Percentiles rank a stretch among this genome's conserved stretches.
phyloP scores from a whole-genome alignment of 805 yeast genomes.

The Starmera quercuum region DNA sequence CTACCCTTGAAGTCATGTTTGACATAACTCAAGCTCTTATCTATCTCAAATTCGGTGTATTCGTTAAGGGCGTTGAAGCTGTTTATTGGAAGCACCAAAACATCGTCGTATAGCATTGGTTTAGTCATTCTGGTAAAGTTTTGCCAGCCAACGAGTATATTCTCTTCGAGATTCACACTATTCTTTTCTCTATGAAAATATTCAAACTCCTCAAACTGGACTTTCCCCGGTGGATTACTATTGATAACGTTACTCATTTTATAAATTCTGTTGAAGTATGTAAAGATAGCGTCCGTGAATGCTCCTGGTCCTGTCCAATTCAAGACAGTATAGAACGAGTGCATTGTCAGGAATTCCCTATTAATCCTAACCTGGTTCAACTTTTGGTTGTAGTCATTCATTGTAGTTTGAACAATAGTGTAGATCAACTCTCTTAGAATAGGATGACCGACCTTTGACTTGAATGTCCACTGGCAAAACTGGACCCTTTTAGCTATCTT shows the following conservation, averaged over 20 bases:
- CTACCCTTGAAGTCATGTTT: slow-evolving; percentile 50
- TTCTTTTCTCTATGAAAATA: slow-evolving; percentile 7
- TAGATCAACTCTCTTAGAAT: slow-evolving; percentile 46
- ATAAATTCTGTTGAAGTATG: slow-evolving; percentile 27
- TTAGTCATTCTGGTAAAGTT: slow-evolving; percentile 43
- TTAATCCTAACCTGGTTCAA: slow-evolving; percentile 16
- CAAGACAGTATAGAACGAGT: slow-evolving; percentile 18
- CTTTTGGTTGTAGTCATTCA: slow-evolving; percentile 28
- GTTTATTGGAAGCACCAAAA: slow-evolving; percentile 59
- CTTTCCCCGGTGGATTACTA: neutral
- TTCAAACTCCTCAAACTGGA: slow-evolving; percentile 23
- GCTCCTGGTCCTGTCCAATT: slow-evolving; percentile 44
- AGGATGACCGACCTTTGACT: slow-evolving; percentile 53
- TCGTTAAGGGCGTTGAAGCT: slow-evolving; percentile 53
- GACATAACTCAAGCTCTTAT: slow-evolving; percentile 42
- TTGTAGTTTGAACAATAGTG: slow-evolving; percentile 40
- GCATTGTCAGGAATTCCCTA: slow-evolving; percentile 26
- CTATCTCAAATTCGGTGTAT: slow-evolving; percentile 45
- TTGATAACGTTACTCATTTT: neutral
- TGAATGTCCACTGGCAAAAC: slow-evolving; percentile 51
- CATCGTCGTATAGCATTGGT: slow-evolving; percentile 53
- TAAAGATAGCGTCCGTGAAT: slow-evolving; percentile 38
- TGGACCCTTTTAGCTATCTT: slow-evolving; percentile 44
- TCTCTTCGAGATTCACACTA: neutral
- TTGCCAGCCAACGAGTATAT: slow-evolving; percentile 42